A percentile compares a stretch with the other conserved stretches of the same genome.
Evolutionary conservation across 2,329 filamentous ascomycete species (phyloP).

Genomic region (Trematosphaeria pertusa): DNA sequence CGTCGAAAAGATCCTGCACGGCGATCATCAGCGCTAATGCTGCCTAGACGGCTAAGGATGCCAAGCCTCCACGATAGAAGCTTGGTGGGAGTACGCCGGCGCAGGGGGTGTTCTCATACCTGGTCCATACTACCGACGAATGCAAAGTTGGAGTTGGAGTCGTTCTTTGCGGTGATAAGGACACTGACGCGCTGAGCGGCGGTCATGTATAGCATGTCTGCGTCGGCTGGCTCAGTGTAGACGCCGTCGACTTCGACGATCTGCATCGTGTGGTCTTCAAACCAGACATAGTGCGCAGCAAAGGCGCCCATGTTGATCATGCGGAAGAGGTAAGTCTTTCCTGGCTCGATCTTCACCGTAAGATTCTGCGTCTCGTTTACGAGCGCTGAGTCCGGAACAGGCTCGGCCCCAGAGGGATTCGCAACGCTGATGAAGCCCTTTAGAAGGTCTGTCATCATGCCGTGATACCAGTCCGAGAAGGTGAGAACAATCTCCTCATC

Average conservation of each 20-base stretch:
- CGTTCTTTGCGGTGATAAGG: conserved; percentile 67
- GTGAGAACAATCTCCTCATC: conserved; percentile 69
- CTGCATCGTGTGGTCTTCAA: conserved; percentile 70
- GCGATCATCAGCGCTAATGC: conserved; percentile 13
- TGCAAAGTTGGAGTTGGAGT: conserved; percentile 64
- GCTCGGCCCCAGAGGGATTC: conserved; percentile 68
- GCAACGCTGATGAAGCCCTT: conserved; percentile 54
- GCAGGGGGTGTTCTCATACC: conserved; percentile 26
- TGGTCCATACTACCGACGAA: conserved; percentile 61
- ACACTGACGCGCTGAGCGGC: conserved; percentile 76
- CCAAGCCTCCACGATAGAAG: conserved; percentile 5
- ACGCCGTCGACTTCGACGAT: conserved; percentile 76
- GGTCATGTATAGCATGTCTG: conserved; percentile 68
- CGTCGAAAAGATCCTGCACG: conserved; percentile 64
- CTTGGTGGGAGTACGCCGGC: neutral
- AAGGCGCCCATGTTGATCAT: conserved; percentile 75
- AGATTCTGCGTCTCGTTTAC: conserved; percentile 67
- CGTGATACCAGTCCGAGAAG: conserved; percentile 77
- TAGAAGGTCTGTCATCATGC: conserved; percentile 57
- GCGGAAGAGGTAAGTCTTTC: conserved; percentile 68
- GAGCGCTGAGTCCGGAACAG: conserved; percentile 69
- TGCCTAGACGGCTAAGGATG: neutral
- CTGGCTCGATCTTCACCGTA: conserved; percentile 54
- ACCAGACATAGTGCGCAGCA: conserved; percentile 72
- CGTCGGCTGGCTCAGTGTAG: conserved; percentile 65